These are phyloP conservation scores for Cladosporium sp. DNA, from an alignment of 2,329 filamentous ascomycete species.

Conservation along the genomic window DNA sequence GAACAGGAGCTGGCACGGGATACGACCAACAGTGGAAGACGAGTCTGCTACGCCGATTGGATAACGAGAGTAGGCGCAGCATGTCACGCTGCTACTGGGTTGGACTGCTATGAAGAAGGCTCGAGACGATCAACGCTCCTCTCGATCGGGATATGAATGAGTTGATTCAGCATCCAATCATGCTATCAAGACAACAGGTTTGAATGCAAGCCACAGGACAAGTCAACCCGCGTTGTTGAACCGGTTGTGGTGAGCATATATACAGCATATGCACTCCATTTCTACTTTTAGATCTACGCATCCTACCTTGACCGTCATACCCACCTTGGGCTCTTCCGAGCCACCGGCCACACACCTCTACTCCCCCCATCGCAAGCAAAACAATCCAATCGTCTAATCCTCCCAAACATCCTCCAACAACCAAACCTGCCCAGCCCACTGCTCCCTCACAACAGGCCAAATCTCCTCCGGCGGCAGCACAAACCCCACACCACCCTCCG, in stretches of 20 bases:
- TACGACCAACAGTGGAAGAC: neutral
- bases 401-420: conserved; percentile 16
- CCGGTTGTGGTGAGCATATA: neutral
- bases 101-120: neutral
- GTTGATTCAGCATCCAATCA: neutral
- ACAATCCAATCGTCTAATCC: neutral
- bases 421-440: conserved; percentile 37
- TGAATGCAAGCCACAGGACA: neutral
- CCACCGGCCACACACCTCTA: neutral
- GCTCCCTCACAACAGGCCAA: conserved; percentile 48
- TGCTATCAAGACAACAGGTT: neutral
- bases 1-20: neutral
- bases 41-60: neutral
- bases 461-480: conserved; percentile 53
- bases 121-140: neutral
- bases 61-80: neutral
- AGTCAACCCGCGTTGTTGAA: too few species aligned
- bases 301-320: neutral
- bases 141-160: neutral
- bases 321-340: neutral
- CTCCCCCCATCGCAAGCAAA: neutral
- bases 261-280: neutral
- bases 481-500: conserved; percentile 52
- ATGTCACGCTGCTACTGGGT: neutral
- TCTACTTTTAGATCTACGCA: too few species aligned